phyloP scores from a whole-genome alignment of 2,329 filamentous ascomycete species.

The Cercospora sp. region DNA sequence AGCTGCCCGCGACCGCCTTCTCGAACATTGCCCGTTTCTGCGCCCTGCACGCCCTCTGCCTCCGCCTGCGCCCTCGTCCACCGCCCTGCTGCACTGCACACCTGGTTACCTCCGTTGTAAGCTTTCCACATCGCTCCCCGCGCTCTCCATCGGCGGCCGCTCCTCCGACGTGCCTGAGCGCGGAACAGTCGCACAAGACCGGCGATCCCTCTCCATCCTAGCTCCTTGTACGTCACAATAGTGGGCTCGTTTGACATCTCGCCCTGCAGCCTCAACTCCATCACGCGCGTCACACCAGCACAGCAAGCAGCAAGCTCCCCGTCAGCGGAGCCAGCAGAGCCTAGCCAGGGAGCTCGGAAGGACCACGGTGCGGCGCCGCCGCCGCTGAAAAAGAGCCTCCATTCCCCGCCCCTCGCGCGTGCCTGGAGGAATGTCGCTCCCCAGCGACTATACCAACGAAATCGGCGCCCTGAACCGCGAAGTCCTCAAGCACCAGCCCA shows the following conservation, averaged over 20 bases:
- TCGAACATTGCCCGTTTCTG: constrained; percentile 15
- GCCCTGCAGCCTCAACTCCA: constrained; percentile 5
- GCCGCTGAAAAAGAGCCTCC: background rate
- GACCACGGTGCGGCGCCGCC: background rate
- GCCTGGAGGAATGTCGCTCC: constrained; percentile 41
- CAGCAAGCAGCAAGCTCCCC: constrained; percentile 8
- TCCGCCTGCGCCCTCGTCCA: background rate
- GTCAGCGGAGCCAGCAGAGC: constrained; percentile 6
- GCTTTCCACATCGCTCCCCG: background rate
- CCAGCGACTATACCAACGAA: constrained; percentile 60
- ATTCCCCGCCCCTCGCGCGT: background rate
- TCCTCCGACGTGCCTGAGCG: background rate
- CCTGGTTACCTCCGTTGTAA: background rate
- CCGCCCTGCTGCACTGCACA: background rate
- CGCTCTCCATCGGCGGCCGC: background rate
- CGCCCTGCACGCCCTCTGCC: background rate
- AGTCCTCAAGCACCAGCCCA: constrained; percentile 58
- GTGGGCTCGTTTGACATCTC: constrained; percentile 8
- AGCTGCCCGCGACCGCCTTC: constrained; percentile 10
- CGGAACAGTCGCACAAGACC: constrained; percentile 1
- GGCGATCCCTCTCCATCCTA: constrained; percentile 3
- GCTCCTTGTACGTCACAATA: constrained; percentile 3
- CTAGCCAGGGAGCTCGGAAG: background rate
- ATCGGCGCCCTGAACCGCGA: constrained; percentile 64
- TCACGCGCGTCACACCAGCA: constrained; percentile 6